Evolutionary conservation across 2,329 filamentous ascomycete genomes (phyloP).

Genomic region (Monilinia aucupariae): DNA sequence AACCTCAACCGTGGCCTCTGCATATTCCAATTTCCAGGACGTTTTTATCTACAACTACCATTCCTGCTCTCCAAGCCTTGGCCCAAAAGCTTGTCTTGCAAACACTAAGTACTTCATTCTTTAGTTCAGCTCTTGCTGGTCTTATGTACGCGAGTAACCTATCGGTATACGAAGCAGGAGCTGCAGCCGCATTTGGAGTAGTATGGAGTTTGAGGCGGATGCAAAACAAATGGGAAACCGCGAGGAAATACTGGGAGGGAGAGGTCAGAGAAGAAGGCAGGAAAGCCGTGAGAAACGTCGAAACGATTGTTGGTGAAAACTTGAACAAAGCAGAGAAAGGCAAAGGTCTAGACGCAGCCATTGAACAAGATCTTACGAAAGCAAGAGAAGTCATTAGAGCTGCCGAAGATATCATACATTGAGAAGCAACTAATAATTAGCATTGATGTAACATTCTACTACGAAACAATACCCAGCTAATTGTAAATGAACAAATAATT

Average conservation of each 20-base stretch:
- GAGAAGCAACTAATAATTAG: constrained; percentile 9
- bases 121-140: constrained; percentile 50
- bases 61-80: constrained; percentile 65
- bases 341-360: constrained; percentile 4
- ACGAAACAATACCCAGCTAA: constrained; percentile 10
- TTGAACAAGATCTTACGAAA: constrained; percentile 9
- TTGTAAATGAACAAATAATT: constrained; percentile 1
- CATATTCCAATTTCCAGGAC: constrained; percentile 68
- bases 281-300: constrained; percentile 54
- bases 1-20: constrained; percentile 55
- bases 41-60: constrained; percentile 58
- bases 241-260: constrained; percentile 56
- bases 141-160: constrained; percentile 53
- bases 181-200: constrained; percentile 55
- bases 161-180: constrained; percentile 56
- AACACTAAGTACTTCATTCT: constrained; percentile 61
- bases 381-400: constrained; percentile 10
- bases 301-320: constrained; percentile 43
- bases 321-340: constrained; percentile 14
- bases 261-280: constrained; percentile 63
- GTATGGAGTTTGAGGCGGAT: constrained; percentile 54
- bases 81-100: constrained; percentile 71
- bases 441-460: constrained; percentile 16
- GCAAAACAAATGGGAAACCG: constrained; percentile 58
- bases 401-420: constrained; percentile 14